phyloP scores from a whole-genome alignment of 2,329 filamentous ascomycete species.

The Chalaropsis ovoidea region DNA sequence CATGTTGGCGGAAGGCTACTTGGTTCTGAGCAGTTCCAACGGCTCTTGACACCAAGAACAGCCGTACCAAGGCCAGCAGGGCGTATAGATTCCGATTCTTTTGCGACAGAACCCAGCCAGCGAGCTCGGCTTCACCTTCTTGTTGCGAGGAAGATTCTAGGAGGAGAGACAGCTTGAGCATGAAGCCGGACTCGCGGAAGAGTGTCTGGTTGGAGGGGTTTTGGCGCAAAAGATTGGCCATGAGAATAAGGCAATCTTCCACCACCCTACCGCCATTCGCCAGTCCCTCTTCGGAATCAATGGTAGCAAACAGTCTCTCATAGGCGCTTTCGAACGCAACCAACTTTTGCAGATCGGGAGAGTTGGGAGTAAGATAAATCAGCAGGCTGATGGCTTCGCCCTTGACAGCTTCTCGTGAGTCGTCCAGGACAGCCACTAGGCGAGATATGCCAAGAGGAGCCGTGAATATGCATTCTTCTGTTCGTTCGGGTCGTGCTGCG shows the following conservation, averaged over 20 bases:
- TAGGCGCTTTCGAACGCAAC: conserved; percentile 95
- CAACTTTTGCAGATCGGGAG: conserved; percentile 82
- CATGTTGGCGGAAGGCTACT: conserved; percentile 71
- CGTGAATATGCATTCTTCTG: conserved; percentile 86
- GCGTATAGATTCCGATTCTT: conserved; percentile 88
- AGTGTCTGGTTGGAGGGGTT: conserved; percentile 89
- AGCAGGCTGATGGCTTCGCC: conserved; percentile 82
- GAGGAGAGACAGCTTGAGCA: conserved; percentile 60
- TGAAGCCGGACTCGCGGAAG: conserved; percentile 81
- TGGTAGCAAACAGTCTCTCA: conserved; percentile 71
- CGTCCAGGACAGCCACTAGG: conserved; percentile 73
- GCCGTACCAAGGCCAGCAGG: conserved; percentile 69
- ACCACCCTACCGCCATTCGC: conserved; percentile 74
- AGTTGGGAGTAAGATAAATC: conserved; percentile 76
- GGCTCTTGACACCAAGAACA: conserved; percentile 77
- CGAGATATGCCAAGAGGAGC: conserved; percentile 81
- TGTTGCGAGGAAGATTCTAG: conserved; percentile 48
- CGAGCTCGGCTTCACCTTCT: conserved; percentile 45
- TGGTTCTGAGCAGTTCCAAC: conserved; percentile 75
- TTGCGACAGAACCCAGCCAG: conserved; percentile 65
- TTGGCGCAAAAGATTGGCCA: conserved; percentile 77
- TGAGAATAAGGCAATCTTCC: conserved; percentile 82
- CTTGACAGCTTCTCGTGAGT: conserved; percentile 73
- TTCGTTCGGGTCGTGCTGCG: conserved; percentile 74
- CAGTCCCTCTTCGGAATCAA: conserved; percentile 71